Evolutionary conservation across 108 stramenopile species (phyloP).

Genomic region (Nitzschia sp.): DNA sequence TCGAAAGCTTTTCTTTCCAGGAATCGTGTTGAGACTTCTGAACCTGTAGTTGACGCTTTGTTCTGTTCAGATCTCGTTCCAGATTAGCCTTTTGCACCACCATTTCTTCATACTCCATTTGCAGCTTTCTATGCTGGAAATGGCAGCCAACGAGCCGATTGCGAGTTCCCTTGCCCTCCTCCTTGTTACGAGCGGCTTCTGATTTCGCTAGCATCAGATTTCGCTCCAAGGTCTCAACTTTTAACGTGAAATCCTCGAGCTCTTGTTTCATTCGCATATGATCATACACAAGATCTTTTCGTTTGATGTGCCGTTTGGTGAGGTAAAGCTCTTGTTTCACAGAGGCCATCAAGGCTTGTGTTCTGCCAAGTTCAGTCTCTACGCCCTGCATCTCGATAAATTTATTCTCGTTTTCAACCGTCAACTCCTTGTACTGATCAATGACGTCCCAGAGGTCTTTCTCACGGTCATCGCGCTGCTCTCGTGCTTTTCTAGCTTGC

Average conservation of each 20-base stretch:
- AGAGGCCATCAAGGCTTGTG: background rate
- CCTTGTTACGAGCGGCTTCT: slow-evolving; percentile 3
- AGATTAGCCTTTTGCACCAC: background rate
- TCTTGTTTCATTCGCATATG: background rate
- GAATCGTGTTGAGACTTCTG: background rate
- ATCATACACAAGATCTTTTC: slow-evolving; percentile 2
- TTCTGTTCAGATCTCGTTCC: background rate
- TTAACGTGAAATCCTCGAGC: background rate
- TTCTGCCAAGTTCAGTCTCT: background rate
- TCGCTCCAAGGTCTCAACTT: background rate
- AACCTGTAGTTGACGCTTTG: slow-evolving; percentile 2
- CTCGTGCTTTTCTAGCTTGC: slow-evolving; percentile 1
- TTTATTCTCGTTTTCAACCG: background rate
- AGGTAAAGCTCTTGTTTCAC: slow-evolving; percentile 5
- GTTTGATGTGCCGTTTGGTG: background rate
- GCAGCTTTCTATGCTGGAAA: background rate
- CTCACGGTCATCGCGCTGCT: slow-evolving; percentile 5
- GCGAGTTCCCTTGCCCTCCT: background rate
- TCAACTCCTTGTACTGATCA: slow-evolving; percentile 24
- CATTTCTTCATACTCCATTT: background rate
- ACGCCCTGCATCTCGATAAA: slow-evolving; percentile 2
- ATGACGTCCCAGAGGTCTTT: slow-evolving; percentile 18
- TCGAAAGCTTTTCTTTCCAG: background rate
- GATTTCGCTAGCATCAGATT: background rate
- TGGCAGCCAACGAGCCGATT: background rate